Conservation (phyloP, 2,329 filamentous ascomycete genomes). For the Thelonectria rubi region DNA sequence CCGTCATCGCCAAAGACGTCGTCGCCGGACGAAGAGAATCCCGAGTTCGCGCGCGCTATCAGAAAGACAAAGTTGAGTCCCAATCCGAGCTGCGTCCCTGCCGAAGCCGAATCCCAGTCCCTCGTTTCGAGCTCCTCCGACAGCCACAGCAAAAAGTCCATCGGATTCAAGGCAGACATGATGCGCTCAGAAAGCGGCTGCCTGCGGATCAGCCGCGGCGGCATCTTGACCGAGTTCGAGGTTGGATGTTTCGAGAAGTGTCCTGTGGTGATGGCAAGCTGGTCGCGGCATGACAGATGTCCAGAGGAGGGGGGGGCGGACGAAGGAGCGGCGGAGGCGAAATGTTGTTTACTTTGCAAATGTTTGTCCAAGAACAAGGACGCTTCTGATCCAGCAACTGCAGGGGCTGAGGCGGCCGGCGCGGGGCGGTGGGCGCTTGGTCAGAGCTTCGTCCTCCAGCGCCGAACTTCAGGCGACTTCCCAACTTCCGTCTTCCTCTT, state of each 20-base stretch:
- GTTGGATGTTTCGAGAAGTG: not conserved
- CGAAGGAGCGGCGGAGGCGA: constrained; percentile 8
- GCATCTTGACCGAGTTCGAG: constrained; percentile 46
- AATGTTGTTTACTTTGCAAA: constrained; percentile 42
- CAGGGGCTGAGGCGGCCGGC: constrained; percentile 28
- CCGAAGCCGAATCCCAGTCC: constrained; percentile 86
- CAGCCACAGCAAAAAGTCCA: constrained; percentile 89
- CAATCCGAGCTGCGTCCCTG: constrained; percentile 79
- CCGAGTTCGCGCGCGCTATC: constrained; percentile 81
- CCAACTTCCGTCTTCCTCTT: constrained; percentile 27
- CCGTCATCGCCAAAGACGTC: constrained; percentile 84
- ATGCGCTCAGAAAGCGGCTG: constrained; percentile 83
- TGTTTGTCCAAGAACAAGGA: constrained; percentile 31
- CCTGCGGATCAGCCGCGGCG: constrained; percentile 83
- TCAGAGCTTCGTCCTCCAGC: constrained; percentile 40
- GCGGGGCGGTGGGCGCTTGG: constrained; percentile 38
- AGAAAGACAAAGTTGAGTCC: constrained; percentile 82
- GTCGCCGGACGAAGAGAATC: constrained; percentile 64
- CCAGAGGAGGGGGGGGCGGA: constrained; percentile 12
- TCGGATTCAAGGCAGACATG: constrained; percentile 81
- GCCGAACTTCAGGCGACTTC: constrained; percentile 38
- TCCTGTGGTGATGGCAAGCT: constrained; percentile 15
- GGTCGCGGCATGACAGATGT: not conserved
- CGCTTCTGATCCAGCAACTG: constrained; percentile 32
- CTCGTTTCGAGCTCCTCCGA: constrained; percentile 92